Evolutionary conservation across 805 yeast genomes (phyloP).

Genomic region (Sugiyamaella mastotermitis): DNA sequence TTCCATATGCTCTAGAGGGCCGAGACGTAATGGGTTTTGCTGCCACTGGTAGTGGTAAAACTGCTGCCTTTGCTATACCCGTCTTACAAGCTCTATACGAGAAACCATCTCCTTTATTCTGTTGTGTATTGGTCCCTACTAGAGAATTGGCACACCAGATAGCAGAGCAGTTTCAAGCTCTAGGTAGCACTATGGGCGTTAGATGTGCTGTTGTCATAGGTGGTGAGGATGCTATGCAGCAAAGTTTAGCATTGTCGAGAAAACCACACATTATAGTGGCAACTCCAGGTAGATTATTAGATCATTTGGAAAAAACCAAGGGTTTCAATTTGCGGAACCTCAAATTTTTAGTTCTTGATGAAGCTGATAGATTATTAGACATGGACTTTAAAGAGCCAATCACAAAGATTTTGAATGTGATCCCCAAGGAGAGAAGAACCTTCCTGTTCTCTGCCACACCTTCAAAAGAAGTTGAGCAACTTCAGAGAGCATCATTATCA

Average conservation of each 20-base stretch:
- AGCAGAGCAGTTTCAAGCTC: constrained; percentile 89
- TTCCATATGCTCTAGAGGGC: constrained; percentile 86
- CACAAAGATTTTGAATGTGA: constrained; percentile 74
- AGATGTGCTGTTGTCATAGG: constrained; percentile 87
- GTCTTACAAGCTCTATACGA: constrained; percentile 87
- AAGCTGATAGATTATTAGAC: constrained; percentile 92
- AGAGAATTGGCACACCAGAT: constrained; percentile 55
- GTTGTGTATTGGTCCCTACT: constrained; percentile 77
- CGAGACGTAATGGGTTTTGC: constrained; percentile 94
- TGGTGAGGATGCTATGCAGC: constrained; percentile 98
- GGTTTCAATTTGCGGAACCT: constrained; percentile 78
- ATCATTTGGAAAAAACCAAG: constrained; percentile 86
- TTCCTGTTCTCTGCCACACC: constrained; percentile 94
- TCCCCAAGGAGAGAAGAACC: constrained; percentile 75
- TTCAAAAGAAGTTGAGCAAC: constrained; percentile 89
- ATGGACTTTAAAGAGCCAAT: constrained; percentile 95
- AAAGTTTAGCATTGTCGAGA: constrained; percentile 86
- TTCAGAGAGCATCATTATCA: constrained; percentile 84
- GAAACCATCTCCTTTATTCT: constrained; percentile 81
- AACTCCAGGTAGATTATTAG: constrained; percentile 84
- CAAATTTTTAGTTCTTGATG: constrained; percentile 87
- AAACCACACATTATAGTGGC: constrained; percentile 94
- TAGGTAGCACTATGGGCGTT: constrained; percentile 90
- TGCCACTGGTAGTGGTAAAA: constrained; percentile 96
- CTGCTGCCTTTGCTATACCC: constrained; percentile 98